Evolutionary conservation across 495 filamentous ascomycete species (phyloP), one percentile per base, ranked within the genome.

Genomic region (Penicillium steckii): DNA sequence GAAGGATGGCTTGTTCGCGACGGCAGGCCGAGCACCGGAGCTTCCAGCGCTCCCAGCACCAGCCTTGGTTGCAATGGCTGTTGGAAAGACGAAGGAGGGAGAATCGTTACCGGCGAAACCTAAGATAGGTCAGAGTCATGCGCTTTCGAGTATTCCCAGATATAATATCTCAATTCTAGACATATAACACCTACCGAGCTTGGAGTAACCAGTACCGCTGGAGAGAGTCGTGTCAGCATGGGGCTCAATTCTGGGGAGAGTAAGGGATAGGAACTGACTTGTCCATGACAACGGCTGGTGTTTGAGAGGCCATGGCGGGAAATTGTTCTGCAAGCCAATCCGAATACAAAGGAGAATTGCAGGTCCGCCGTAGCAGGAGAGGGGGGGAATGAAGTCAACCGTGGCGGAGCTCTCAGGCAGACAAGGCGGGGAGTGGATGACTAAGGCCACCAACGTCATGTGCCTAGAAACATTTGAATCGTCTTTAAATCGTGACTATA

Each of bases 211-310:
- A 75, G 94, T 98, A 73, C 94, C 94, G 87, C 94, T 98, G 66
- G 67, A 62, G 53, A 24, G 24, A 46, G 59, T 30, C 46, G 40
- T 50, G 52, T 62, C 50, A 62, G 53, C 52, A 70, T 67, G 38
- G 24, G 12, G 13, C 38, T 45, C 53, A 61, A 49, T 50, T 58
- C 33, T 24, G 13, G 43, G 0, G 19, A 21, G 38, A 35, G 15
- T 32, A 33, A 41, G 60, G 42, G 53, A 3, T 12, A 37, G 12
- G 8, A 37, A 81, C 94, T 62, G 86, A 98, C 94, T 98, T 98
- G 94, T 98, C 94, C 90, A 98, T 98, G 90, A 98, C 94, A 96
- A 98, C 95, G 88, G 94, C 94, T 57, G 94, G 94, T 67, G 94
- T 97, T 86, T 97, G 91, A 77, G 85, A 85, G 59, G 94, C 90